These are phyloP conservation scores for Dunaliella sp. DNA, from an alignment of 139 green algal species.

Conservation along the genomic window DNA sequence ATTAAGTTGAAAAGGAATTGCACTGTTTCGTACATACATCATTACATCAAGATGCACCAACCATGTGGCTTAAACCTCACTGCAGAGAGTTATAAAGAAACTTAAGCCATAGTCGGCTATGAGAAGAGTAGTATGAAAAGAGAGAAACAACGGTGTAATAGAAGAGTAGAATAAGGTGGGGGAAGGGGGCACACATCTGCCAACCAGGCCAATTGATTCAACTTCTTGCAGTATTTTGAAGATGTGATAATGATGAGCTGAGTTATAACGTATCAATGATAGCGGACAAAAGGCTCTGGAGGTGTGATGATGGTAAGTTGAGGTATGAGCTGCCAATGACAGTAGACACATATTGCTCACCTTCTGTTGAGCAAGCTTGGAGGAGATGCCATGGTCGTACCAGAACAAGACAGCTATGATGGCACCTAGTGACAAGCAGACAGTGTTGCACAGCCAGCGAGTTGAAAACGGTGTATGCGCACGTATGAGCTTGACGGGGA, in stretches of 20 bases:
- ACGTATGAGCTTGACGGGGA: too few species aligned
- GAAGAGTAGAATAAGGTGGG: too few species aligned
- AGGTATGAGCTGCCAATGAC: conserved; percentile 4
- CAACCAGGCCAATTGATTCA: not conserved
- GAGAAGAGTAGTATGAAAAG: too few species aligned
- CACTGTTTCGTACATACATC: not conserved
- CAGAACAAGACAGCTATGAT: conserved; percentile 88
- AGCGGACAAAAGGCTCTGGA: not conserved
- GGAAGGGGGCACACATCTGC: too few species aligned
- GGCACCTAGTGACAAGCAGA: too few species aligned
- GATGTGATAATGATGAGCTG: too few species aligned
- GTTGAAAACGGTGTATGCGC: too few species aligned
- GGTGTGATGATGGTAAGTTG: not conserved
- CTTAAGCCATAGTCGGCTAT: not conserved
- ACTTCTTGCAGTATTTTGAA: too few species aligned
- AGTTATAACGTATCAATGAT: not conserved
- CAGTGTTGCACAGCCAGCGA: too few species aligned
- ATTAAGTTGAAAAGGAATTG: not conserved
- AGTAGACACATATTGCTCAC: conserved; percentile 58
- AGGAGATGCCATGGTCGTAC: conserved; percentile 84
- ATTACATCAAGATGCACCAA: not conserved
- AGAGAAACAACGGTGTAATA: too few species aligned
- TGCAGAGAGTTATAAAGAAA: not conserved
- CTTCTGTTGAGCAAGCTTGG: conserved; percentile 71
- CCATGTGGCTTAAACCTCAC: not conserved